Evolutionary conservation across 192 early-diverging fungal species (phyloP).

Genomic region (Allomyces javanicus): DNA sequence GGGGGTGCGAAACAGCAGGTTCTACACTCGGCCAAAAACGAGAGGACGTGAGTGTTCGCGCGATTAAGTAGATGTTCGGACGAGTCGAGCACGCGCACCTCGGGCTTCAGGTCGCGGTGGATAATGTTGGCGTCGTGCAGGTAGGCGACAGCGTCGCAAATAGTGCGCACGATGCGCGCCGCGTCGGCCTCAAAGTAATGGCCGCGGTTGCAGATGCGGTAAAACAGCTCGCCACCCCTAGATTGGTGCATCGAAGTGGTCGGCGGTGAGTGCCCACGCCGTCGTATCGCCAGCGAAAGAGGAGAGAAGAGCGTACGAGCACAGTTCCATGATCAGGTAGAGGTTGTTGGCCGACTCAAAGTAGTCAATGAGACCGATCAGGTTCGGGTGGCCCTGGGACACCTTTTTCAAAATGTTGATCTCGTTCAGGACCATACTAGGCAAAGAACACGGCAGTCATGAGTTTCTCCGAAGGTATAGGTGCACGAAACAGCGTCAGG

Average conservation of each 20-base stretch:
- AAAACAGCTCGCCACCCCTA: constrained; percentile 75
- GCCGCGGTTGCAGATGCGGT: constrained; percentile 55
- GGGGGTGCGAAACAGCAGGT: constrained; percentile 47
- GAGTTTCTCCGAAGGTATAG: too few relatives aligned
- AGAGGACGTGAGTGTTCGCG: background rate
- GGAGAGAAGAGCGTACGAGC: background rate
- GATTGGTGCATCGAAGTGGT: constrained; percentile 4
- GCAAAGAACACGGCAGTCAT: too few relatives aligned
- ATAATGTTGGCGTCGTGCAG: constrained; percentile 73
- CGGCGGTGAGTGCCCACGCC: background rate
- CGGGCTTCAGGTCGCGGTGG: constrained; percentile 36
- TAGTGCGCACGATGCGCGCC: constrained; percentile 45
- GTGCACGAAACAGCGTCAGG: too few relatives aligned
- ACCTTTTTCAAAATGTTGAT: constrained; percentile 46
- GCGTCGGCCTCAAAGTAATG: constrained; percentile 69
- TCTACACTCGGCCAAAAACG: constrained; percentile 16
- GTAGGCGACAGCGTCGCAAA: constrained; percentile 58
- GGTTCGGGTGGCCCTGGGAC: constrained; percentile 46
- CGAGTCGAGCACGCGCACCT: background rate
- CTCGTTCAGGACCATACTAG: constrained; percentile 43
- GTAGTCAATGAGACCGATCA: constrained; percentile 52
- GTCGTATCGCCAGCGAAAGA: constrained; percentile 30
- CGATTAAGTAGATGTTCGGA: background rate
- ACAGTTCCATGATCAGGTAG: background rate
- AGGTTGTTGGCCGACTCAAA: constrained; percentile 56